Evolutionary conservation across 768 basidiomycete species (phyloP).

Genomic region (Leucocoprinus birnbaumii): DNA sequence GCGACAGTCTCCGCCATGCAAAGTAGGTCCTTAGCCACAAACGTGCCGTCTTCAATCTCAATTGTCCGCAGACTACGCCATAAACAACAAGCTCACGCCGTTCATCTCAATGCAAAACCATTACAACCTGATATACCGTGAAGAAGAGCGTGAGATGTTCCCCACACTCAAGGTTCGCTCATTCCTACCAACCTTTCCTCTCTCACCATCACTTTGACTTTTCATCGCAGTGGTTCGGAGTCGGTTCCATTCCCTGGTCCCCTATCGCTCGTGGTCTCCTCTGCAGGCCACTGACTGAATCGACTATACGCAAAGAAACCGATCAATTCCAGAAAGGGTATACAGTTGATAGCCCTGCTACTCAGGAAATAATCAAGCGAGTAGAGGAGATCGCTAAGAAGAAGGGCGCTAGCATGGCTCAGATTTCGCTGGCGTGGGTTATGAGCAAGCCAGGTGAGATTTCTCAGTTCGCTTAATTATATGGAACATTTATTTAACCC

Average conservation of each 20-base stretch:
- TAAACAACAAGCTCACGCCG: slow-evolving; percentile 50
- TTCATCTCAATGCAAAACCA: slow-evolving; percentile 73
- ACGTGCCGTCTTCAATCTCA: background rate
- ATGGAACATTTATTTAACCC: background rate
- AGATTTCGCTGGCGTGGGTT: slow-evolving; percentile 51
- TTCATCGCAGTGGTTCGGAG: slow-evolving; percentile 40
- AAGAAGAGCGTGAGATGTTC: slow-evolving; percentile 64
- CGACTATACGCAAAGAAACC: slow-evolving; percentile 35
- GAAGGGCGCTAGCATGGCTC: slow-evolving; percentile 51
- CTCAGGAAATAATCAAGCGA: slow-evolving; percentile 33
- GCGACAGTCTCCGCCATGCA: slow-evolving; percentile 49
- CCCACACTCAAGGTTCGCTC: slow-evolving; percentile 50
- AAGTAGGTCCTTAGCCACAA: slow-evolving; percentile 27
- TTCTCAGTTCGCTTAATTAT: too few species aligned
- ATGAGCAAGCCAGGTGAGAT: slow-evolving; percentile 35
- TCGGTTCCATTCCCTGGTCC: slow-evolving; percentile 59
- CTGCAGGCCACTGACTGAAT: slow-evolving; percentile 38
- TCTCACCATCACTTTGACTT: background rate
- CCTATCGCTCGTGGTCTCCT: slow-evolving; percentile 53
- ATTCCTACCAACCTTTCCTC: background rate
- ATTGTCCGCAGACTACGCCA: slow-evolving; percentile 47
- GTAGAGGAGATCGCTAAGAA: slow-evolving; percentile 55
- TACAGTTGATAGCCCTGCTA: slow-evolving; percentile 19
- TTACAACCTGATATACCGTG: slow-evolving; percentile 56
- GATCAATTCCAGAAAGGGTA: slow-evolving; percentile 28